These are phyloP conservation scores for Salix udensis DNA, from an alignment of 345 rosid species.

Conservation along the genomic window DNA sequence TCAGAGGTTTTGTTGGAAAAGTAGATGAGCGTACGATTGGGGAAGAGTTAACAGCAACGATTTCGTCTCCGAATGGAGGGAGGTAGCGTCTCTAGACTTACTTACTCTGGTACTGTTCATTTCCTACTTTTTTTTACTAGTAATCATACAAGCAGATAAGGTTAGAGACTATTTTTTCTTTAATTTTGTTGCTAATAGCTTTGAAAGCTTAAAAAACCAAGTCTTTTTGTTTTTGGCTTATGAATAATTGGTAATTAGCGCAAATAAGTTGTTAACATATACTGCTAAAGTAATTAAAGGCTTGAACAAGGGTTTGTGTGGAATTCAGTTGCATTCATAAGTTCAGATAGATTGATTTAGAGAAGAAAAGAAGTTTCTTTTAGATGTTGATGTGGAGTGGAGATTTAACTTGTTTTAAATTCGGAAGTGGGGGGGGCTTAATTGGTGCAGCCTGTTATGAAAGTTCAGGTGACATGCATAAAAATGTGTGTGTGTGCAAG, in stretches of 20 bases:
- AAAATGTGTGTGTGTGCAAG: too few species aligned
- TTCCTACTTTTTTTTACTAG: constrained; percentile 40
- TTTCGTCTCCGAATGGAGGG: constrained; percentile 98
- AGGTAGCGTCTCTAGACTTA: constrained; percentile 96
- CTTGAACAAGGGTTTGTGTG: constrained; percentile 12
- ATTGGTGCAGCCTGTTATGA: background rate
- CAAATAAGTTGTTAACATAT: background rate
- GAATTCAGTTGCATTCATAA: background rate
- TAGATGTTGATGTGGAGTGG: background rate
- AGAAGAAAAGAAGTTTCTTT: background rate
- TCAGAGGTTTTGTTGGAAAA: constrained; percentile 25
- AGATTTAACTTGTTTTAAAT: background rate
- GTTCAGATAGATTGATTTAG: background rate
- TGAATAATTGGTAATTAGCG: background rate
- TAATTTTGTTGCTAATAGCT: background rate
- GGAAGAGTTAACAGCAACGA: constrained; percentile 55
- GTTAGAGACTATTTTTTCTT: constrained; percentile 8
- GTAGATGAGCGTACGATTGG: constrained; percentile 62
- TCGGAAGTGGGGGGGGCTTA: background rate
- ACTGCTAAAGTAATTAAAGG: background rate
- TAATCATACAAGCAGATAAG: constrained; percentile 14
- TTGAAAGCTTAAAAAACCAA: background rate
- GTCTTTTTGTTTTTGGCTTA: background rate
- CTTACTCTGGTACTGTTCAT: constrained; percentile 79
- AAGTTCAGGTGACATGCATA: background rate